Evolutionary conservation across 2,329 filamentous ascomycete species (phyloP).

Genomic region (Ophiostoma quercus): DNA sequence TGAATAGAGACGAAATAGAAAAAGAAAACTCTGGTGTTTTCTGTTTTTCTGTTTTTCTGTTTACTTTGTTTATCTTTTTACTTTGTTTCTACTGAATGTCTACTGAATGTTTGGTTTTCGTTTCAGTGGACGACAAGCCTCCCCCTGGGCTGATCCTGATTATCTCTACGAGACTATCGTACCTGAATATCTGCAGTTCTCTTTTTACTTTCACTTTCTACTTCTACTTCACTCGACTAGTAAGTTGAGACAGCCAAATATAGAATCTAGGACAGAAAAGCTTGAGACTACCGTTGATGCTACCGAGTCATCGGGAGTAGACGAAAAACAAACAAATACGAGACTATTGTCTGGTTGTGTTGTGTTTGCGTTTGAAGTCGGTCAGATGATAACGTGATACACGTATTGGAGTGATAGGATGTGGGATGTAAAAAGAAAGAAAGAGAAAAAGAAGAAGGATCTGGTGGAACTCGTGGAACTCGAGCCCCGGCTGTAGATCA

Average conservation of each 20-base stretch:
- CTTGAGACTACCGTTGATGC: conserved; percentile 1
- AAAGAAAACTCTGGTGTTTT: background rate
- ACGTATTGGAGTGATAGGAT: background rate
- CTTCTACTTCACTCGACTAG: too few species aligned
- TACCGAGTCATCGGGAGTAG: background rate
- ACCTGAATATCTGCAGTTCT: background rate
- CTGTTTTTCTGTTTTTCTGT: background rate
- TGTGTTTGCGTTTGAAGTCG: background rate
- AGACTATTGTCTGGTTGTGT: background rate
- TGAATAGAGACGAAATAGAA: background rate
- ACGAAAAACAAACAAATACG: conserved; percentile 18
- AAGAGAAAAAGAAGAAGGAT: conserved; percentile 11
- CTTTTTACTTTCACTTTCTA: too few species aligned
- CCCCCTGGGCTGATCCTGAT: background rate
- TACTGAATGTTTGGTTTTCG: background rate
- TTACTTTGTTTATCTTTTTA: background rate
- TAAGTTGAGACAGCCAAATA: background rate
- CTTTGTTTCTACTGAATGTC: background rate
- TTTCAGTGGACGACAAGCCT: conserved; percentile 1
- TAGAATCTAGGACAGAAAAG: background rate
- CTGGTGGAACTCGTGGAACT: conserved; percentile 24
- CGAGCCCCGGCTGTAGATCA: conserved; percentile 19
- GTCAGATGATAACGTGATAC: background rate
- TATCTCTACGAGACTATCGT: background rate
- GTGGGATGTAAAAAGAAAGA: background rate